Evolutionary conservation across 2,329 filamentous ascomycete species (phyloP).

Genomic region (Elsinoe necatrix): DNA sequence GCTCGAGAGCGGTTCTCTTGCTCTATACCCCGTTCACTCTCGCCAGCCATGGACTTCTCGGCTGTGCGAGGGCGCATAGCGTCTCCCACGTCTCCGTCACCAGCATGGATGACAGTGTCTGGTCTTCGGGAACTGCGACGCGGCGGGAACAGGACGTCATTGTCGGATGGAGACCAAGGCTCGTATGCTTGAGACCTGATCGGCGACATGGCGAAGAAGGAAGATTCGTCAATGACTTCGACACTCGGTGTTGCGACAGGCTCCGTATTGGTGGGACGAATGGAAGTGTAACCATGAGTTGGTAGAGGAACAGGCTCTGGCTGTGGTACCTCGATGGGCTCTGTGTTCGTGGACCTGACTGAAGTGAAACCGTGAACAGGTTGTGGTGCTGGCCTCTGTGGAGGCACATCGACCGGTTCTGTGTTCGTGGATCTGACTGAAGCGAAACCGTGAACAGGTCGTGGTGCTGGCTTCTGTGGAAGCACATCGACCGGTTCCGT

Average conservation of each 20-base stretch:
- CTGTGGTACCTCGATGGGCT: too few species aligned
- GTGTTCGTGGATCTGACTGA: constrained; percentile 27
- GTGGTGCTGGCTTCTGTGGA: background rate
- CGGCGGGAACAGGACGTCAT: constrained; percentile 12
- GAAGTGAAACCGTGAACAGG: constrained; percentile 19
- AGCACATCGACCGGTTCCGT: constrained; percentile 23
- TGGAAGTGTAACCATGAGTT: constrained; percentile 18
- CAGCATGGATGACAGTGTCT: constrained; percentile 2
- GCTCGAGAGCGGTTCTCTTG: constrained; percentile 7
- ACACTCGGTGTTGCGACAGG: constrained; percentile 5
- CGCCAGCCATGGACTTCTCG: constrained; percentile 19
- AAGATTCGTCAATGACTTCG: constrained; percentile 6
- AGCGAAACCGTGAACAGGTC: constrained; percentile 21
- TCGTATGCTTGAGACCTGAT: constrained; percentile 21
- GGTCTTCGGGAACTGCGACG: constrained; percentile 12
- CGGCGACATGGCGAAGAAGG: constrained; percentile 13
- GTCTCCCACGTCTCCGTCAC: background rate
- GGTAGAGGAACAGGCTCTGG: too few species aligned
- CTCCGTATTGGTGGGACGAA: constrained; percentile 12
- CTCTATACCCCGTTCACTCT: background rate
- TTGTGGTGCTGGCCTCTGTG: constrained; percentile 14
- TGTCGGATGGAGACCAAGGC: constrained; percentile 17
- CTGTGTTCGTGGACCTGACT: constrained; percentile 10
- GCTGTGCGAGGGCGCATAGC: background rate
- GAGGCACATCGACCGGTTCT: constrained; percentile 22